Conservation (phyloP, 768 basidiomycete species). For the Auriscalpium microsporum region DNA sequence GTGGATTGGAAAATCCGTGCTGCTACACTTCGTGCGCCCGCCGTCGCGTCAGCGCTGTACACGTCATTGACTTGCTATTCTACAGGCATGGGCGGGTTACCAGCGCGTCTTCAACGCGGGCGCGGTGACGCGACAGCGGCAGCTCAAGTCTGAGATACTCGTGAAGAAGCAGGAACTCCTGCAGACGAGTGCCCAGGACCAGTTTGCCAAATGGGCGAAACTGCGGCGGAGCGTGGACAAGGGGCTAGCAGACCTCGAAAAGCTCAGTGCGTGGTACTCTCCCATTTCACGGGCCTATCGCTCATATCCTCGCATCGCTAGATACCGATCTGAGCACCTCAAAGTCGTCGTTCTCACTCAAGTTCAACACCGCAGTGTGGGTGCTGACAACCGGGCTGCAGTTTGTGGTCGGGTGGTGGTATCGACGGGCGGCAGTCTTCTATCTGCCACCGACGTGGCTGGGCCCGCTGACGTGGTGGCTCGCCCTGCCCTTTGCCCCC, state of each 20-base stretch:
- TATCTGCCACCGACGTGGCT: constrained; percentile 89
- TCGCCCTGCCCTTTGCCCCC: constrained; percentile 88
- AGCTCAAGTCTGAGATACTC: constrained; percentile 75
- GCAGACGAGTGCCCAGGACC: constrained; percentile 90
- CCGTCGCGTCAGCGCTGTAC: neutral
- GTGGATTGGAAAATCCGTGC: constrained; percentile 83
- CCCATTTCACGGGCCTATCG: neutral
- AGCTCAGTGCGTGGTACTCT: constrained; percentile 61
- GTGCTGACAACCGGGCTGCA: constrained; percentile 81
- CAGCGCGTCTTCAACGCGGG: constrained; percentile 54
- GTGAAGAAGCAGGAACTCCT: constrained; percentile 75
- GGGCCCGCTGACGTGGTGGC: constrained; percentile 80
- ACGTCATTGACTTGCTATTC: neutral
- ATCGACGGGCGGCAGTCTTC: constrained; percentile 84
- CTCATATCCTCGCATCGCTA: constrained; percentile 23
- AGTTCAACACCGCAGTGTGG: constrained; percentile 74
- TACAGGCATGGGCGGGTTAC: constrained; percentile 67
- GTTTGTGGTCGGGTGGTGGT: constrained; percentile 84
- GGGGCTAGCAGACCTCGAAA: constrained; percentile 83
- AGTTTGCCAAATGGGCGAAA: constrained; percentile 98
- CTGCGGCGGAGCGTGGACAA: constrained; percentile 86
- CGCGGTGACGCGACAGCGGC: constrained; percentile 47
- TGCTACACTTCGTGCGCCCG: constrained; percentile 66
- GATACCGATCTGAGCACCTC: constrained; percentile 70
- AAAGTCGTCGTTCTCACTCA: constrained; percentile 68